phyloP scores from a whole-genome alignment of 2,329 filamentous ascomycete species.

The Talaromyces sp. region DNA sequence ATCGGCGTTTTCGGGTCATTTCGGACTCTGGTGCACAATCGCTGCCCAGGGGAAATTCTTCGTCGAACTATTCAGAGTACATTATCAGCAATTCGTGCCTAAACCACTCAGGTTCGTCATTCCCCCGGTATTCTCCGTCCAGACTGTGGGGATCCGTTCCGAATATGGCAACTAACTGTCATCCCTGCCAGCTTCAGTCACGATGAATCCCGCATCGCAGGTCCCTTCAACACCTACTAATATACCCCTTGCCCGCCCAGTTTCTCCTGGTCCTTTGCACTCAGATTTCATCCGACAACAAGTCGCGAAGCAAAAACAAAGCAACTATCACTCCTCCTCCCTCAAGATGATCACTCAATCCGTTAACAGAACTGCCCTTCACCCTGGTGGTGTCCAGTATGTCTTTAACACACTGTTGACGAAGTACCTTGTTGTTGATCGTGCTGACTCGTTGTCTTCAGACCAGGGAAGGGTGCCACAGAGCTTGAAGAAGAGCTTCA shows the following conservation, averaged over 20 bases:
- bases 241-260: conserved; percentile 40
- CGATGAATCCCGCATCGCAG: conserved; percentile 23
- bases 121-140: conserved; percentile 37
- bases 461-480: conserved; percentile 81
- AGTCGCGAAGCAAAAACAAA: conserved; percentile 53
- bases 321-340: conserved; percentile 56
- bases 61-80: not conserved
- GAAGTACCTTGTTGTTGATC: conserved; percentile 14
- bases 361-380: conserved; percentile 88
- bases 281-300: conserved; percentile 56
- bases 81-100: conserved; percentile 4
- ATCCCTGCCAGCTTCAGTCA: conserved; percentile 22
- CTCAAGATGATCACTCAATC: conserved; percentile 50
- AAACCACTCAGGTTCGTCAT: conserved; percentile 17
- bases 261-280: conserved; percentile 45
- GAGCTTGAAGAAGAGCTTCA: conserved; percentile 97
- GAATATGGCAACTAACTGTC: conserved; percentile 21
- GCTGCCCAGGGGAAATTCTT: not conserved
- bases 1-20: conserved; percentile 16
- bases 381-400: conserved; percentile 85
- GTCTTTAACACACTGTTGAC: conserved; percentile 36
- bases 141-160: conserved; percentile 36
- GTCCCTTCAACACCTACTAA: conserved; percentile 36
- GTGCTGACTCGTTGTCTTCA: conserved; percentile 33
- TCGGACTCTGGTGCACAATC: conserved; percentile 8